phyloP scores from a whole-genome alignment of 805 yeast genomes.

The Starmerella kuoi region DNA sequence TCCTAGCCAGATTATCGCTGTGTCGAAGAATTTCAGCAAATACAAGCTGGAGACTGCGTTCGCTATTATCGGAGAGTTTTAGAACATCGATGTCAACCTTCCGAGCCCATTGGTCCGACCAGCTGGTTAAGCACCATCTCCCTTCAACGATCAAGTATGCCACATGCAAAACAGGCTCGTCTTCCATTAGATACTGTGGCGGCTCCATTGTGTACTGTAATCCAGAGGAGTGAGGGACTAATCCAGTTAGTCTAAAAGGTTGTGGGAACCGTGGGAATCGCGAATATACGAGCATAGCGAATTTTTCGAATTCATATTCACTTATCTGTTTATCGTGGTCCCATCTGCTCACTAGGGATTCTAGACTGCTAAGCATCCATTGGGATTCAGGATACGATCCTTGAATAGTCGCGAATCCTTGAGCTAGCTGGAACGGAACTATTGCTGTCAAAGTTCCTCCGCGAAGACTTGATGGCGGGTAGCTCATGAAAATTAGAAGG shows the following conservation, averaged over 20 bases:
- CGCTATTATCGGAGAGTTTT: slow-evolving; percentile 17
- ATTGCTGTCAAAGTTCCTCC: slow-evolving; percentile 15
- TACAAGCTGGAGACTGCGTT: slow-evolving; percentile 13
- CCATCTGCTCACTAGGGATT: slow-evolving; percentile 20
- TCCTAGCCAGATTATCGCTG: slow-evolving; percentile 6
- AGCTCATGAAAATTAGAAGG: slow-evolving; percentile 11
- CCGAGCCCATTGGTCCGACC: slow-evolving; percentile 77
- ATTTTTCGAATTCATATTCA: slow-evolving; percentile 22
- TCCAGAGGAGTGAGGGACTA: slow-evolving; percentile 25
- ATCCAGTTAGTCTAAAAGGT: slow-evolving; percentile 29
- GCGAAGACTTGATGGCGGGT: slow-evolving; percentile 16
- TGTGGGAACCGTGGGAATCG: slow-evolving; percentile 22
- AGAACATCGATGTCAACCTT: slow-evolving; percentile 48
- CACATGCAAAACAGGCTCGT: slow-evolving; percentile 69
- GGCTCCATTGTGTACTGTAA: slow-evolving; percentile 17
- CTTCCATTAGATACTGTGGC: slow-evolving; percentile 33
- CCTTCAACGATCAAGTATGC: slow-evolving; percentile 73
- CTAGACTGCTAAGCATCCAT: slow-evolving; percentile 19
- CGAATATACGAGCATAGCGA: slow-evolving; percentile 27
- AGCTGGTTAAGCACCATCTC: slow-evolving; percentile 75
- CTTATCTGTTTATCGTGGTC: slow-evolving; percentile 25
- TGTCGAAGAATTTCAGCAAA: slow-evolving; percentile 19
- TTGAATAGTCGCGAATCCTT: slow-evolving; percentile 20
- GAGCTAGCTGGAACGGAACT: slow-evolving; percentile 22
- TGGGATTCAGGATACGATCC: slow-evolving; percentile 15